Percentiles rank a stretch among this genome's conserved stretches.
Conservation (phyloP, 306 rosid genomes). For the Ceratonia siliqua region DNA sequence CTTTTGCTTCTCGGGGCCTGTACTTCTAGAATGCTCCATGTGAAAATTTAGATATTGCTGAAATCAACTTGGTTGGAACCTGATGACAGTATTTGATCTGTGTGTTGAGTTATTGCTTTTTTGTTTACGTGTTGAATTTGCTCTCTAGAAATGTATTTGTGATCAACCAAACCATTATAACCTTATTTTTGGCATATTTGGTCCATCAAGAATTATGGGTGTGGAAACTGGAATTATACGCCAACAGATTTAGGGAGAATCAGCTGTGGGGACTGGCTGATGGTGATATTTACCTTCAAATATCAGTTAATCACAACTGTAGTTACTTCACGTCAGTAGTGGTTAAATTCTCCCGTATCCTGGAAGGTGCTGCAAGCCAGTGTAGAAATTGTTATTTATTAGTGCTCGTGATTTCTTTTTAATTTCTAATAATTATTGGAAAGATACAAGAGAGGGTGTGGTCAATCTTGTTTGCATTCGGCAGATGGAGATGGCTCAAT, state of each 20-base stretch:
- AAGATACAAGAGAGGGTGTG: too few species aligned
- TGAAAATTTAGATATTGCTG: background rate
- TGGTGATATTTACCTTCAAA: background rate
- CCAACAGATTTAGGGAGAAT: background rate
- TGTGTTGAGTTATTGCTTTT: background rate
- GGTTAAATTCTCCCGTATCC: too few species aligned
- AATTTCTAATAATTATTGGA: too few species aligned
- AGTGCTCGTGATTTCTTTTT: too few species aligned
- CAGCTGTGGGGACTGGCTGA: background rate
- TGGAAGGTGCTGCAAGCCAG: too few species aligned
- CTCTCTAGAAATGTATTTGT: too few species aligned
- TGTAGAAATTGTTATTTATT: too few species aligned
- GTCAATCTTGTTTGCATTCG: too few species aligned
- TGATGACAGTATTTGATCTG: background rate
- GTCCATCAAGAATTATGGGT: background rate
- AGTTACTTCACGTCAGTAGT: too few species aligned
- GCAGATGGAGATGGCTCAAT: too few species aligned
- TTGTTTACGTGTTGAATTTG: background rate
- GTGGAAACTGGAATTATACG: background rate
- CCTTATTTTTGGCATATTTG: background rate
- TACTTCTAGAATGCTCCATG: background rate
- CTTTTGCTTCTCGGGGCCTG: background rate
- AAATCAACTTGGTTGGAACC: background rate
- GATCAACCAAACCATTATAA: too few species aligned
- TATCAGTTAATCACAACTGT: too few species aligned